Evolutionary conservation across 805 yeast species (phyloP).

Genomic region (Ogataea trehaloabstinens): DNA sequence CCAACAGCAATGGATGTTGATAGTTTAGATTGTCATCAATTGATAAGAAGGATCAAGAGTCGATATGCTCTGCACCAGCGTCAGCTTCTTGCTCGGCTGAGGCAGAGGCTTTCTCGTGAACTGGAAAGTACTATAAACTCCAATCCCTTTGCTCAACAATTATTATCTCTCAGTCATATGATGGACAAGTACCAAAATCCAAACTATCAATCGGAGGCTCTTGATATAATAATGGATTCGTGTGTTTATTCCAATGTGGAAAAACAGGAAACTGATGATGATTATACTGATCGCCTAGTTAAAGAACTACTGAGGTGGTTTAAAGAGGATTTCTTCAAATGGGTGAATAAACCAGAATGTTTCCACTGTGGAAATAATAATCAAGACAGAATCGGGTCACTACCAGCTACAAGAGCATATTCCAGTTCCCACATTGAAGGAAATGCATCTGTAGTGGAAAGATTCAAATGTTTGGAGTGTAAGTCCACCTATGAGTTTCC

Average conservation of each 20-base stretch:
- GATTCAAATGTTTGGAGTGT: slow-evolving; percentile 61
- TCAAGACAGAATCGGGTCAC: slow-evolving; percentile 36
- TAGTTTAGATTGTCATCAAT: not conserved
- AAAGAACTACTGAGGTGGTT: slow-evolving; percentile 63
- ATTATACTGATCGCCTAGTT: slow-evolving; percentile 57
- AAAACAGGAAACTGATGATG: slow-evolving; percentile 31
- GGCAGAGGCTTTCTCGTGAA: not conserved
- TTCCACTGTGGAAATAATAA: slow-evolving; percentile 43
- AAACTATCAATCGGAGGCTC: slow-evolving; percentile 49
- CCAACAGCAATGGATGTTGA: not conserved
- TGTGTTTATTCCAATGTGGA: slow-evolving; percentile 55
- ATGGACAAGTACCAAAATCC: slow-evolving; percentile 41
- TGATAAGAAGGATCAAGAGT: slow-evolving; percentile 6
- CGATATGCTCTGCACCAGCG: slow-evolving; percentile 11
- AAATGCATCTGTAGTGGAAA: slow-evolving; percentile 58
- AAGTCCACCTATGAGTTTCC: slow-evolving; percentile 56
- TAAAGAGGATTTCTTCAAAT: slow-evolving; percentile 73
- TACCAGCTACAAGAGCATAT: slow-evolving; percentile 43
- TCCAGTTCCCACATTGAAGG: slow-evolving; percentile 44
- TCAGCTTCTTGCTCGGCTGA: slow-evolving; percentile 2
- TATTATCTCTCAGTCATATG: slow-evolving; percentile 9
- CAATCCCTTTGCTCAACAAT: slow-evolving; percentile 12
- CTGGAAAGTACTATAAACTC: slow-evolving; percentile 2
- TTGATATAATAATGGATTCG: slow-evolving; percentile 60
- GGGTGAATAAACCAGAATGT: slow-evolving; percentile 78